Conservation (phyloP, 371 early-diverging fungal genomes). For the Lichtheimia ornata region DNA sequence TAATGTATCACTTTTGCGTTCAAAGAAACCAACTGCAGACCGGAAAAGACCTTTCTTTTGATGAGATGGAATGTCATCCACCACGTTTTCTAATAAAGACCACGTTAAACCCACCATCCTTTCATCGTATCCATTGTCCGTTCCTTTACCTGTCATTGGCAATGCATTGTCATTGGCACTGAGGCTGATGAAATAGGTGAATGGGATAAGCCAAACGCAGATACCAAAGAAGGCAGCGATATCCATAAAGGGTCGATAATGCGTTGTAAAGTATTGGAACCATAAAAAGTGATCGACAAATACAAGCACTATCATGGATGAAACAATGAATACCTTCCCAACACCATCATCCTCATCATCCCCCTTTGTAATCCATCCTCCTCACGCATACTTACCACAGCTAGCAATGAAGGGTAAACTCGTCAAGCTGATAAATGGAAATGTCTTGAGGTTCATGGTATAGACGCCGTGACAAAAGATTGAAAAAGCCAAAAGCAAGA, state of each 20-base stretch:
- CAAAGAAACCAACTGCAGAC: slow-evolving; percentile 17
- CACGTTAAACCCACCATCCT: not conserved
- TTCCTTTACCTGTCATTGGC: slow-evolving; percentile 44
- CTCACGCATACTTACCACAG: slow-evolving; percentile 52
- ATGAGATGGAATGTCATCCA: slow-evolving; percentile 19
- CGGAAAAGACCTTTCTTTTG: slow-evolving; percentile 24
- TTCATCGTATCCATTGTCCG: not conserved
- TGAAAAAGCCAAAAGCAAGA: slow-evolving; percentile 63
- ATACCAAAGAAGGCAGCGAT: slow-evolving; percentile 87
- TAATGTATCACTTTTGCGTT: slow-evolving; percentile 7
- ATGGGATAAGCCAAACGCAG: slow-evolving; percentile 87
- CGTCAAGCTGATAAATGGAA: slow-evolving; percentile 70
- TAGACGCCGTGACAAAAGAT: slow-evolving; percentile 72
- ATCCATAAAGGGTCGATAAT: slow-evolving; percentile 70
- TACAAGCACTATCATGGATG: slow-evolving; percentile 61
- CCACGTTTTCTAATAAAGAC: not conserved
- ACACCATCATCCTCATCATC: too few species aligned
- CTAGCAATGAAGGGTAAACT: slow-evolving; percentile 66
- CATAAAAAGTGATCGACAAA: slow-evolving; percentile 83
- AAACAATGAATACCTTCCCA: not conserved
- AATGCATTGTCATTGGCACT: slow-evolving; percentile 85
- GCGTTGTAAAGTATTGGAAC: slow-evolving; percentile 80
- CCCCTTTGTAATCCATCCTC: not conserved
- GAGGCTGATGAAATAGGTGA: slow-evolving; percentile 83
- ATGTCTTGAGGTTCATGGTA: slow-evolving; percentile 67